Conservation (phyloP, 2,329 filamentous ascomycete species). For the Curvularia hawaiiensis region DNA sequence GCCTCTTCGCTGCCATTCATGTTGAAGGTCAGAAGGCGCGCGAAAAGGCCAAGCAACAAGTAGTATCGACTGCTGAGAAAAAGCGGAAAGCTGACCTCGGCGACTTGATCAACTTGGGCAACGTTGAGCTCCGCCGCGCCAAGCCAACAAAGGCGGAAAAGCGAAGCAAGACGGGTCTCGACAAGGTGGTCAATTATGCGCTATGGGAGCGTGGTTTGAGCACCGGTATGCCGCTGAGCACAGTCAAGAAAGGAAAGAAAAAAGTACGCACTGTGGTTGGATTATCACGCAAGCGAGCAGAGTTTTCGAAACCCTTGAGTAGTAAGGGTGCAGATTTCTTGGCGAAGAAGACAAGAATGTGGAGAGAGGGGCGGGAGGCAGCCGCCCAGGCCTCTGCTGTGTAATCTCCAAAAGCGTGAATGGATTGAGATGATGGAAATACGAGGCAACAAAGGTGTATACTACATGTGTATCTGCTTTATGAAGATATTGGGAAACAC, state of each 20-base stretch:
- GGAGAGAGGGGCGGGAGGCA: conserved; percentile 1
- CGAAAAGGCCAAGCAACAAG: conserved; percentile 17
- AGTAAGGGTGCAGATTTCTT: conserved; percentile 16
- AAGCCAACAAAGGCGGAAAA: conserved; percentile 73
- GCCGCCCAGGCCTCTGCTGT: background rate
- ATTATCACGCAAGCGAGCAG: conserved; percentile 8
- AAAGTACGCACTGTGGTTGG: conserved; percentile 2
- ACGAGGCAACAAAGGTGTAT: background rate
- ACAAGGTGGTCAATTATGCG: conserved; percentile 79
- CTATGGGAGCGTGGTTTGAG: conserved; percentile 48
- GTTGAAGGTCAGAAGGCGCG: conserved; percentile 31
- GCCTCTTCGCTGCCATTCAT: conserved; percentile 66
- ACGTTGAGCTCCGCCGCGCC: conserved; percentile 70
- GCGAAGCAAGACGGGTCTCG: conserved; percentile 73
- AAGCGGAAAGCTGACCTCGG: conserved; percentile 26
- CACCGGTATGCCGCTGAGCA: background rate
- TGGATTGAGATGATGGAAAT: background rate
- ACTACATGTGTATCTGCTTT: conserved; percentile 7
- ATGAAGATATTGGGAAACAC: background rate
- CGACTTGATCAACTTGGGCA: conserved; percentile 50
- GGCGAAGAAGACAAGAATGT: conserved; percentile 8
- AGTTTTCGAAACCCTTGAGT: conserved; percentile 17
- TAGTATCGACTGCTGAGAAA: background rate
- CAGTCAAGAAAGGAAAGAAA: conserved; percentile 3
- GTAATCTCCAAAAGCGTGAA: background rate